Evolutionary conservation across 371 early-diverging fungal species (phyloP).

Genomic region (Rhizomucor pusillus): DNA sequence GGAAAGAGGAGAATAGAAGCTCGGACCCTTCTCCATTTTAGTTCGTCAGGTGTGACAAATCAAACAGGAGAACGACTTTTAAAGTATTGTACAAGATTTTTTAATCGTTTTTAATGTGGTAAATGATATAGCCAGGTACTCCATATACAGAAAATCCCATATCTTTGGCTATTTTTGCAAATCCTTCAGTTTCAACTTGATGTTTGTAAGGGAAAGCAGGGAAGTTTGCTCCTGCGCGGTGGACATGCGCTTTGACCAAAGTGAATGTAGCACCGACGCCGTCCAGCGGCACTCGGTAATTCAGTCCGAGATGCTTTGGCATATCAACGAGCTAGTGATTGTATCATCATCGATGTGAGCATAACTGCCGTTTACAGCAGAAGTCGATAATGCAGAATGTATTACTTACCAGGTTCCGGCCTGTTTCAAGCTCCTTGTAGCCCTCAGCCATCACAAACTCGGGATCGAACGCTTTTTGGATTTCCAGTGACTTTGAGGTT

Average conservation of each 20-base stretch:
- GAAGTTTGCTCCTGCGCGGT: constrained; percentile 67
- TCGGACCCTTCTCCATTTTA: neutral
- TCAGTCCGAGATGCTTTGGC: constrained; percentile 19
- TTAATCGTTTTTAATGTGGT: constrained; percentile 24
- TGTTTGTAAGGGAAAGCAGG: constrained; percentile 62
- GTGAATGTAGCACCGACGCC: constrained; percentile 56
- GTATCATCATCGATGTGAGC: too few relatives aligned
- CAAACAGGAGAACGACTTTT: constrained; percentile 11
- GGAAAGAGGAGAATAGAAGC: neutral
- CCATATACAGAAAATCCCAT: constrained; percentile 52
- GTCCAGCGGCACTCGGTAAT: constrained; percentile 48
- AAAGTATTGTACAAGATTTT: constrained; percentile 23
- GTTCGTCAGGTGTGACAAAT: neutral
- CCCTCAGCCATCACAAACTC: constrained; percentile 33
- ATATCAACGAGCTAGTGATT: constrained; percentile 48
- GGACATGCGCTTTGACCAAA: constrained; percentile 63
- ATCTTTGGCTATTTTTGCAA: constrained; percentile 73
- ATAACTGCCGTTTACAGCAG: too few relatives aligned
- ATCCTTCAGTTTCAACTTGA: constrained; percentile 76
- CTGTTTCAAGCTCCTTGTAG: constrained; percentile 10
- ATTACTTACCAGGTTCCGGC: constrained; percentile 9
- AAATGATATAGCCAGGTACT: constrained; percentile 42
- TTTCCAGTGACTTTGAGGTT: constrained; percentile 43
- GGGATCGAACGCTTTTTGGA: constrained; percentile 37
- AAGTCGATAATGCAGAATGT: too few relatives aligned